Percentiles rank a stretch among this genome's conserved stretches.
Evolutionary conservation across 352 stramenopile species (phyloP).

Genomic region (Globisporangium rhizosaccharum): DNA sequence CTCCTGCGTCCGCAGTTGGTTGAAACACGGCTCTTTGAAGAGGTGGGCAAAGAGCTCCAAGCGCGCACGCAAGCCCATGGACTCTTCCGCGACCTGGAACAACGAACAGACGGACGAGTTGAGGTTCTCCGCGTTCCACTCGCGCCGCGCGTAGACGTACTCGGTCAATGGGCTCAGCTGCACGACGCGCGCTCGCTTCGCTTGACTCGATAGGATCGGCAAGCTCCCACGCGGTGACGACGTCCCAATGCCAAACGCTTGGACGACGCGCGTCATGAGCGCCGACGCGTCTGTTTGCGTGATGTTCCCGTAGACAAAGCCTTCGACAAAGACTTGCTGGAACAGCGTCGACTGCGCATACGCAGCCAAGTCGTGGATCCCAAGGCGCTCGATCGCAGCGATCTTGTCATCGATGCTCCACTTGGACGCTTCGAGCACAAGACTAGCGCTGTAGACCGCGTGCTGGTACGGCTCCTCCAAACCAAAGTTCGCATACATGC

Average conservation of each 20-base stretch:
- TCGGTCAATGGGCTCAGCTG: conserved; percentile 40
- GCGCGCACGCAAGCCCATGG: conserved; percentile 28
- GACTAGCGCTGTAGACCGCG: conserved; percentile 28
- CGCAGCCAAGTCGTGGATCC: conserved; percentile 36
- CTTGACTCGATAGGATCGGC: conserved; percentile 22
- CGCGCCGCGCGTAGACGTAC: conserved; percentile 48
- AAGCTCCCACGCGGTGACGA: conserved; percentile 19
- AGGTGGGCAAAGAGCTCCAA: conserved; percentile 56
- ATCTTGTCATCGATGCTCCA: conserved; percentile 37
- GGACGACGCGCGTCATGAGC: conserved; percentile 45
- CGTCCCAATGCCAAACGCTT: conserved; percentile 29
- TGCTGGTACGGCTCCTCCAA: conserved; percentile 44
- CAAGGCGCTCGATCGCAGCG: conserved; percentile 38
- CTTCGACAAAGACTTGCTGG: conserved; percentile 31
- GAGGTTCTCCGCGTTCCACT: conserved; percentile 38
- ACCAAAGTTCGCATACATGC: conserved; percentile 44
- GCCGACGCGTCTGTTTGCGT: neutral
- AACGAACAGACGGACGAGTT: conserved; percentile 50
- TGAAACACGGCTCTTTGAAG: conserved; percentile 53
- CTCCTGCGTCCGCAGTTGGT: conserved; percentile 58
- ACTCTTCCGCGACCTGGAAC: conserved; percentile 47
- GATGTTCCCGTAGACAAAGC: conserved; percentile 45
- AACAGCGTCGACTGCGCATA: conserved; percentile 32
- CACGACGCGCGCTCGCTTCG: conserved; percentile 15
- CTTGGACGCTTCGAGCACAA: conserved; percentile 25